Base-by-base conservation (phyloP, 2,329 filamentous ascomycete genomes). In the Trichoderma semiorbis region DNA sequence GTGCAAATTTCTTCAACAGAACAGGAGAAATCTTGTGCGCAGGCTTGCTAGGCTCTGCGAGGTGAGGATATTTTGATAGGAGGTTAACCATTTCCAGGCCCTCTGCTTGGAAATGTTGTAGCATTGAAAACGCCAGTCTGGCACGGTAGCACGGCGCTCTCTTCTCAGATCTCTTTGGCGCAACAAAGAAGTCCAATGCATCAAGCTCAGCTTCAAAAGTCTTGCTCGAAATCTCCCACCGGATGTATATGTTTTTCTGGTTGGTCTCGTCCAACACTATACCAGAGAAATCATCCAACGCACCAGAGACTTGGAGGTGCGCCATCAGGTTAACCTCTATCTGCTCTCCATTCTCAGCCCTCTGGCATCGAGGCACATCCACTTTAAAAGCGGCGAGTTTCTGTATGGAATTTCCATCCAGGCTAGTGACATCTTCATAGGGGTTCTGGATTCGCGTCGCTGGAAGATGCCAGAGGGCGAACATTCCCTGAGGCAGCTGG, bases 281-380 rank as follows among this genome's bases (percentile, higher is more conserved):
- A 6, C 47, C 72, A 2, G 43, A 7, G 6, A 76, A 65, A 7
- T 78, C 74, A 1, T 75, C 72, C 0, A 79, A 74, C 5, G 72
- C 0, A 84, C 87, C 18, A 85, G 88, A 78, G 86, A 90, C 78
- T 86, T 90, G 83, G 88, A 92, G 81, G 85, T 90, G 84, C 81
- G 87, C 70, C 90, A 92, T 81, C 84, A 92, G 79, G 84, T 92
- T 64, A 78, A 80, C 24, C 11, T 80, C 76, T 2, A 77, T 14
- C 3, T 77, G 73, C 0, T 69, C 64, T 0, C 79, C 79, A 0
- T 78, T 73, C 10, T 60, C 57, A 14, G 30, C 14, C 32, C 77
- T 73, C 75, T 77, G 79, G 0, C 79, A 78, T 2, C 80, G 76
- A 3, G 77, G 77, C 0, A 81, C 78, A 1, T 81, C 79, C 1